phyloP scores from a whole-genome alignment of 73 alveolate genomes.

The Paramecium tetraurelia region DNA sequence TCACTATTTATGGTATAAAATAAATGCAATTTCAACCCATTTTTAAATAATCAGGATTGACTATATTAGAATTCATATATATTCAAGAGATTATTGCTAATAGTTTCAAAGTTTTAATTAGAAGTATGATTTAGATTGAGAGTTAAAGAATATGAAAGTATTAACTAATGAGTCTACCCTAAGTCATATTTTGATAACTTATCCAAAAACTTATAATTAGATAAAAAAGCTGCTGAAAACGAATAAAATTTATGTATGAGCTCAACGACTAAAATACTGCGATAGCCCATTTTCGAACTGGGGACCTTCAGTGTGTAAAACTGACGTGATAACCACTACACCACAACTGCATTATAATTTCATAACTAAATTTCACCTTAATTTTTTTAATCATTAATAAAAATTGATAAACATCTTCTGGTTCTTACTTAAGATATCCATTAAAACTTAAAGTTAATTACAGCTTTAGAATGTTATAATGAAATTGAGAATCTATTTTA shows the following conservation, averaged over 20 bases:
- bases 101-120: background rate
- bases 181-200: background rate
- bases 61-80: background rate
- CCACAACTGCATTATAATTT: background rate
- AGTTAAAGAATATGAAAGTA: background rate
- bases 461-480: slow-evolving; percentile 54
- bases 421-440: background rate
- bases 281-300: background rate
- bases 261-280: background rate
- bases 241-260: background rate
- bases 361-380: background rate
- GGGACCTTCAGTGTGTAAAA: background rate
- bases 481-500: slow-evolving; percentile 60
- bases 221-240: background rate
- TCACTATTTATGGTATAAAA: background rate
- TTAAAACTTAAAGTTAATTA: slow-evolving; percentile 66
- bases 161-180: background rate
- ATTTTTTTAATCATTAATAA: background rate
- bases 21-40: background rate
- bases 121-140: background rate
- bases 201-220: background rate
- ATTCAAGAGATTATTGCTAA: background rate
- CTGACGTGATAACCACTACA: background rate
- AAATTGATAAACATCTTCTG: too few relatives aligned
- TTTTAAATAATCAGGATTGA: background rate